phyloP scores from a whole-genome alignment of 23 red algal genomes.

The Cyanidium caldarium region DNA sequence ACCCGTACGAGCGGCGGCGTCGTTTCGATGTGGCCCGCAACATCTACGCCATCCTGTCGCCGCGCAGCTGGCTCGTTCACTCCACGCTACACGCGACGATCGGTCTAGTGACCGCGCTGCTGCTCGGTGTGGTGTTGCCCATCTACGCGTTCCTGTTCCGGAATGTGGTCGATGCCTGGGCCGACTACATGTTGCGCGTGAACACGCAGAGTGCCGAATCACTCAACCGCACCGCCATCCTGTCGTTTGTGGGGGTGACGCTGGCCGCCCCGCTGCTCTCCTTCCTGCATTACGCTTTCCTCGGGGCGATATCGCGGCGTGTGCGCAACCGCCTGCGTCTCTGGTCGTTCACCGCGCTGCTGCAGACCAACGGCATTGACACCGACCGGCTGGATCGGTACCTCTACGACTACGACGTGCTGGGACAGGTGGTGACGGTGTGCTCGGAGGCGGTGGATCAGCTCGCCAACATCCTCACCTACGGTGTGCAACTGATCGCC shows the following conservation, averaged over 20 bases:
- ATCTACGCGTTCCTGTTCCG: neutral
- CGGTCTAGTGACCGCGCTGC: neutral
- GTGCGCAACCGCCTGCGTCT: neutral
- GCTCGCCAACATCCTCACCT: neutral
- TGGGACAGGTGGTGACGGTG: neutral
- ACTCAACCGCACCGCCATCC: neutral
- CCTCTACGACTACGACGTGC: neutral
- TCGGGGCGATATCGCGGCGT: neutral
- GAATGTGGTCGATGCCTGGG: neutral
- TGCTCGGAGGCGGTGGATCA: neutral
- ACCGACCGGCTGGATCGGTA: neutral
- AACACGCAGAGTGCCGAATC: neutral
- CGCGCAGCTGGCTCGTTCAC: neutral
- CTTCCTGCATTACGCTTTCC: neutral
- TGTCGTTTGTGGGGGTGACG: neutral
- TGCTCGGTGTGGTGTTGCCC: neutral
- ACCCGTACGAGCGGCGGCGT: neutral
- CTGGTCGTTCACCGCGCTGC: slow-evolving; percentile 1
- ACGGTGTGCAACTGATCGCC: neutral
- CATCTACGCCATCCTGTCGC: neutral
- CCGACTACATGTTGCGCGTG: neutral
- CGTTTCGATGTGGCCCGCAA: neutral
- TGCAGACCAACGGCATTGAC: neutral
- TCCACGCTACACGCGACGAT: neutral
- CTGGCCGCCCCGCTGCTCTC: neutral